A percentile compares a stretch with the other conserved stretches of the same genome.
These are phyloP conservation scores for Euphorbia tirucalli DNA, from an alignment of 345 rosid genomes.

Conservation along the genomic window DNA sequence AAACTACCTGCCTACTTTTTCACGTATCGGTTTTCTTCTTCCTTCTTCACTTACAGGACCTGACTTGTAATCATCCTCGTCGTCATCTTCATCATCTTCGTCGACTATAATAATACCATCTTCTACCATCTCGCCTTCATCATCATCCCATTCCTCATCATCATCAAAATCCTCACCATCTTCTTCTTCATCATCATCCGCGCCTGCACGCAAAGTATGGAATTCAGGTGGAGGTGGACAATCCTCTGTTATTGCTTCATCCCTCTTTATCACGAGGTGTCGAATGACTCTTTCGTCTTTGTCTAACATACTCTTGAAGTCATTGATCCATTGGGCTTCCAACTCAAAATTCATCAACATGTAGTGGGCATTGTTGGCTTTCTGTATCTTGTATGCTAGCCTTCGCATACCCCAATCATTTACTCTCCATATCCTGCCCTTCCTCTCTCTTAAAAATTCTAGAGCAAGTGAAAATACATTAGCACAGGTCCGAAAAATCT, in stretches of 20 bases:
- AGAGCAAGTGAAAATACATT: slow-evolving; percentile 21
- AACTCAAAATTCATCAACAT: slow-evolving; percentile 92
- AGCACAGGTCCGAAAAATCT: no score
- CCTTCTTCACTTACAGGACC: not conserved
- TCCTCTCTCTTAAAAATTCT: slow-evolving; percentile 83
- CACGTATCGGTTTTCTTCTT: slow-evolving; percentile 2
- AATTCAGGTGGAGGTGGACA: slow-evolving; percentile 90
- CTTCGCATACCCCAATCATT: slow-evolving; percentile 93
- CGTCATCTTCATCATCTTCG: slow-evolving; percentile 18
- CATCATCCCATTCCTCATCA: slow-evolving; percentile 28
- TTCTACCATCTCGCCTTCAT: no score
- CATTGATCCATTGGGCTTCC: slow-evolving; percentile 76
- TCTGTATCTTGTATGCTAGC: slow-evolving; percentile 81
- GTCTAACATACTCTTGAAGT: slow-evolving; percentile 76
- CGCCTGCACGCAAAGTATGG: slow-evolving; percentile 48
- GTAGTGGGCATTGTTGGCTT: slow-evolving; percentile 79
- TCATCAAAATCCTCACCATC: slow-evolving; percentile 32
- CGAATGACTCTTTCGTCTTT: slow-evolving; percentile 81
- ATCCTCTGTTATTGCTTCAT: slow-evolving; percentile 67
- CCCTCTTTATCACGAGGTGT: slow-evolving; percentile 83
- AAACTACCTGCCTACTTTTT: slow-evolving; percentile 10
- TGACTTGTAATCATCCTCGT: slow-evolving; percentile 15
- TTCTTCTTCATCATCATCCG: slow-evolving; percentile 51
- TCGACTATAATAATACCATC: slow-evolving; percentile 1
- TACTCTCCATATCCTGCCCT: slow-evolving; percentile 78